Percentiles rank a stretch among this genome's conserved stretches.
These are phyloP conservation scores for Tuber aestivum DNA, from an alignment of 495 filamentous ascomycete species.

Conservation along the genomic window DNA sequence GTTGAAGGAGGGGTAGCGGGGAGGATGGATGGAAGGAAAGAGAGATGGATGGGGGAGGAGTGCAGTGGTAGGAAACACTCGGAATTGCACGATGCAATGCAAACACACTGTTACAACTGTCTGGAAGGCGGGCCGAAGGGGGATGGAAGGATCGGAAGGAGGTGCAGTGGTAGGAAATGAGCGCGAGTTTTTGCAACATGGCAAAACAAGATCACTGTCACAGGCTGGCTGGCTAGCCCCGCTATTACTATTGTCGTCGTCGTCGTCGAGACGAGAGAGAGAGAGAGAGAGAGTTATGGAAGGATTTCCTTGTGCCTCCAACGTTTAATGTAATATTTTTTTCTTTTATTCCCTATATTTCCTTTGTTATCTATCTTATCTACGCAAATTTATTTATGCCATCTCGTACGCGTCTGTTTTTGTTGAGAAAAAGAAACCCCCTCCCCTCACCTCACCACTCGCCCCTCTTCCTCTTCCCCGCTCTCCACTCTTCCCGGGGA, in stretches of 20 bases:
- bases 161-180: slow-evolving; percentile 2
- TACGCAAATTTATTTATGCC: neutral
- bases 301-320: neutral
- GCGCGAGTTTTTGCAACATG: neutral
- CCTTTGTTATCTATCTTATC: neutral
- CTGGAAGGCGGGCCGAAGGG: neutral
- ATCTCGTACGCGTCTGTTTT: neutral
- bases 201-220: slow-evolving; percentile 4
- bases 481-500: neutral
- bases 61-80: neutral
- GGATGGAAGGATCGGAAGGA: neutral
- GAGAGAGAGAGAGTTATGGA: neutral
- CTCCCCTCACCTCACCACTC: neutral
- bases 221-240: slow-evolving; percentile 5
- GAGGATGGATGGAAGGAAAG: neutral
- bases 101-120: neutral
- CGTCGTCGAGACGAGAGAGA: neutral
- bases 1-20: neutral
- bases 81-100: neutral
- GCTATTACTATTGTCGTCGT: neutral
- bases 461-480: neutral
- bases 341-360: neutral
- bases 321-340: slow-evolving; percentile 5
- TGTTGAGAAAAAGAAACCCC: neutral
- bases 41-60: neutral